Evolutionary conservation across 1,284 basidiomycete species (phyloP), one percentile per base, ranked within the genome.

Genomic region (Sanghuangporus sanghuang): DNA sequence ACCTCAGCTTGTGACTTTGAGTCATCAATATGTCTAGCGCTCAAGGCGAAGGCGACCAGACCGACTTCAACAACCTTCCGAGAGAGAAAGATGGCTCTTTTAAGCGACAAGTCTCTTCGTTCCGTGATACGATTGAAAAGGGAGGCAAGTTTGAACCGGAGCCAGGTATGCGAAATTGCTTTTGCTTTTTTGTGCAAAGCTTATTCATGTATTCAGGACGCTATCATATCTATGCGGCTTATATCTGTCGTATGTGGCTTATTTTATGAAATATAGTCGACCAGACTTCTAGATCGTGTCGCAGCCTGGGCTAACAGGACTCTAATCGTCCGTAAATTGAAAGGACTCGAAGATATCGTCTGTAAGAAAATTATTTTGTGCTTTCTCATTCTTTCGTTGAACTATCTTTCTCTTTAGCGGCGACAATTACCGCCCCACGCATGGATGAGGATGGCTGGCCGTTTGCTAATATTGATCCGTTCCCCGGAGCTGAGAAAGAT

Each of bases 241-340:
- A 70, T 95, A 93, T 69, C 90, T 95, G 63, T 90, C 87, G 6
- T 86, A 84, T 36, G 53, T 52, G 69, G 81, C 85, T 2, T 92
- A 32, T 32, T 32, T 88, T 76, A 85, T 92, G 94, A 64, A 79
- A 89, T 44, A 18, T 46, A 39, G 48, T 27, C 61, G 49, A 39
- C 18, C 6, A 44, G 40, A n/a, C 46, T 27, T 23, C 32, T 6
- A 11, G 7, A 42, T 35, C 9, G 14, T 59, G 36, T 42, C 39
- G 14, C 55, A 90, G 89, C 96, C 3, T 98, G 96, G 96, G 96
- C 96, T 0, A 94, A 95, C 56, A 84, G 96, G 67, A 83, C 94
- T 1, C 78, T 98, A 62, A 97, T 99, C 69, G 82, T 90, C 3
- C 84, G 96, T 68, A 85, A 93, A 74, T 82, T 99, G 69, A 98